These are phyloP conservation scores for Aegilops bicornis DNA, from an alignment of 176 grass and related monocot species.

Conservation along the genomic window DNA sequence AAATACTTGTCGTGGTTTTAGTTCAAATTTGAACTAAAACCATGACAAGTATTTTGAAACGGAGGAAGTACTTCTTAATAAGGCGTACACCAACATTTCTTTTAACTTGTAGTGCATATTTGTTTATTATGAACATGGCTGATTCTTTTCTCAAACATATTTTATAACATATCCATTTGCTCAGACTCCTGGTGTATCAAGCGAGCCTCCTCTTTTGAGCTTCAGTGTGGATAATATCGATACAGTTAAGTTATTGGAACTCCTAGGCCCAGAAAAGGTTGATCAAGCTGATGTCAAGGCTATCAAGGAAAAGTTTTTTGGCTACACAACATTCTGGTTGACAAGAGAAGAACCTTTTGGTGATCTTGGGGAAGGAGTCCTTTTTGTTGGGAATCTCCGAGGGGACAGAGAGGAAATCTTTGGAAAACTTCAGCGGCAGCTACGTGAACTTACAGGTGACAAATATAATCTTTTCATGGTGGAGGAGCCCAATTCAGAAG, in stretches of 20 bases:
- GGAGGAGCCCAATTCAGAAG: slow-evolving; percentile 92
- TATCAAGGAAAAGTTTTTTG: slow-evolving; percentile 95
- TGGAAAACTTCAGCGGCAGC: slow-evolving; percentile 67
- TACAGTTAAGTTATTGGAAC: slow-evolving; percentile 87
- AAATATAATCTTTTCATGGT: slow-evolving; percentile 99
- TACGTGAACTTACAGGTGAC: slow-evolving; percentile 73
- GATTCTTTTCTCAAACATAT: slow-evolving; percentile 26
- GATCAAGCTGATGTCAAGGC: slow-evolving; percentile 83
- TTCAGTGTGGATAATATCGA: slow-evolving; percentile 73
- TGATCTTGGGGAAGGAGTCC: slow-evolving; percentile 88
- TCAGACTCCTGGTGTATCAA: slow-evolving; percentile 61
- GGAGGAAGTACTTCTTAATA: not conserved
- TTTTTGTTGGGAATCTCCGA: slow-evolving; percentile 90
- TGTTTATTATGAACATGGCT: not conserved
- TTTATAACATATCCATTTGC: slow-evolving; percentile 9
- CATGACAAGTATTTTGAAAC: too few species aligned
- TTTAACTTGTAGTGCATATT: slow-evolving; percentile 6
- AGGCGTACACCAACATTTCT: not conserved
- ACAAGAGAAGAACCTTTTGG: slow-evolving; percentile 98
- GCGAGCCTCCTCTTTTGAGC: slow-evolving; percentile 48
- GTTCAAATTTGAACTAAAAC: too few species aligned
- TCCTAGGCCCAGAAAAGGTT: slow-evolving; percentile 92
- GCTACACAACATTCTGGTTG: slow-evolving; percentile 99
- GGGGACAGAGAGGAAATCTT: slow-evolving; percentile 90
- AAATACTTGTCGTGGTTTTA: too few species aligned